phyloP scores from a whole-genome alignment of 2,329 filamentous ascomycete genomes.

The Sporothrix phasma region DNA sequence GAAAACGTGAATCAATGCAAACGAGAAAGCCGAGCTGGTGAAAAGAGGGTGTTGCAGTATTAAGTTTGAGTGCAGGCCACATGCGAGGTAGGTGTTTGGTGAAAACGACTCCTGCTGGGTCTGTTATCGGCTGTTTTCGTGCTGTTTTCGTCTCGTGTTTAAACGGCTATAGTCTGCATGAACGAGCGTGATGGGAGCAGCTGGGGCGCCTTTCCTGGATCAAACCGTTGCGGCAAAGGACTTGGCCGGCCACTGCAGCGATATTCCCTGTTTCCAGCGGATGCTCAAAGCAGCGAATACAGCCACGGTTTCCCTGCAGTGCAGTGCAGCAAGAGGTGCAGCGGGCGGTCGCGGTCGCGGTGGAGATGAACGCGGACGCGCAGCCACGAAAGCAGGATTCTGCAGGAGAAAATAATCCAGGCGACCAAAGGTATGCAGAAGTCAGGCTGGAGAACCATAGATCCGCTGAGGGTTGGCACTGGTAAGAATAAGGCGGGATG shows the following conservation, averaged over 20 bases:
- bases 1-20: not conserved
- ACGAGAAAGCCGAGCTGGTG: not conserved
- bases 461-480: not conserved
- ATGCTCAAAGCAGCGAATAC: not conserved
- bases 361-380: slow-evolving; percentile 9
- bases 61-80: slow-evolving; percentile 6
- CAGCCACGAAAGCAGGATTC: not conserved
- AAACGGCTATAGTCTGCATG: slow-evolving; percentile 8
- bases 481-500: not conserved
- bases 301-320: slow-evolving; percentile 5
- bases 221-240: not conserved
- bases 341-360: slow-evolving; percentile 3
- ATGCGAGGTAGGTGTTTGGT: slow-evolving; percentile 1
- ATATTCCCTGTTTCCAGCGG: not conserved
- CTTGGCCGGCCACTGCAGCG: not conserved
- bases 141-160: slow-evolving; percentile 1
- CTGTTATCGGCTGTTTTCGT: not conserved
- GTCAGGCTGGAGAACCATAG: not conserved
- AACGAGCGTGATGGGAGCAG: slow-evolving; percentile 10
- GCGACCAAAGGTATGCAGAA: not conserved
- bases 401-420: not conserved
- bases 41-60: not conserved
- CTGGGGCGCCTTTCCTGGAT: not conserved
- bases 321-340: slow-evolving; percentile 10
- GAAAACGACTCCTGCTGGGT: not conserved